Conservation (phyloP, 2,329 filamentous ascomycete species). For the Stagonosporopsis cucurbitacearum region DNA sequence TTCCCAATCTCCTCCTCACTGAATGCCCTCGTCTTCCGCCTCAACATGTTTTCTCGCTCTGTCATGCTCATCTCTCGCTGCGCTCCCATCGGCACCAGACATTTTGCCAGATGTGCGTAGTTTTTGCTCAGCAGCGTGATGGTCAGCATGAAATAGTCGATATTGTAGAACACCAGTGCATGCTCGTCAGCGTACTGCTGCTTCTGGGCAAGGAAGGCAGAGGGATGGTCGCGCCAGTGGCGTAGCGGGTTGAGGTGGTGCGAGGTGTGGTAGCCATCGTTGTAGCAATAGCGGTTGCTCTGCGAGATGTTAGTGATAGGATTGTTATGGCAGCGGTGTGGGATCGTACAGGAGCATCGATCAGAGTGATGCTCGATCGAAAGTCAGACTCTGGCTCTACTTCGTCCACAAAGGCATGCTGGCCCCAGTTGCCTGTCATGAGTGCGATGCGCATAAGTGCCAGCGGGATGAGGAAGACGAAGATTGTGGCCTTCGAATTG, state of each 20-base stretch:
- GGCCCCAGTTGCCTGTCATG: conserved; percentile 86
- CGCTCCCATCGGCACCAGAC: conserved; percentile 75
- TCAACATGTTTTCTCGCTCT: conserved; percentile 68
- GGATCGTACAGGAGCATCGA: conserved; percentile 73
- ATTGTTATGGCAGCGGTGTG: background rate
- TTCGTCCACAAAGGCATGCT: conserved; percentile 81
- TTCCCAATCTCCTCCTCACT: conserved; percentile 67
- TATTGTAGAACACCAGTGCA: conserved; percentile 79
- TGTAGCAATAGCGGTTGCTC: conserved; percentile 84
- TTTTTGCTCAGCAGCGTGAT: conserved; percentile 72
- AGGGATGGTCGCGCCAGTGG: conserved; percentile 82
- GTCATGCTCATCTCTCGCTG: conserved; percentile 71
- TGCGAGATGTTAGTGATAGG: conserved; percentile 44
- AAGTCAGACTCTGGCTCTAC: conserved; percentile 78
- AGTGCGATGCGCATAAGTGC: conserved; percentile 70
- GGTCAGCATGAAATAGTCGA: conserved; percentile 81
- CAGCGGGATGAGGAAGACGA: conserved; percentile 72
- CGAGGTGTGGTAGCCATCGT: conserved; percentile 82
- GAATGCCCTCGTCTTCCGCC: conserved; percentile 69
- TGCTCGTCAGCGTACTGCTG: conserved; percentile 68
- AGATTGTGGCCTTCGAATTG: conserved; percentile 65
- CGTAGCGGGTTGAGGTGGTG: conserved; percentile 79
- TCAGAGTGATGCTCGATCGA: conserved; percentile 77
- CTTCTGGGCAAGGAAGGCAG: conserved; percentile 74
- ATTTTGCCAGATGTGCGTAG: conserved; percentile 71